These are phyloP conservation scores for Acacia acuminata DNA, from an alignment of 306 rosid species.

Conservation along the genomic window DNA sequence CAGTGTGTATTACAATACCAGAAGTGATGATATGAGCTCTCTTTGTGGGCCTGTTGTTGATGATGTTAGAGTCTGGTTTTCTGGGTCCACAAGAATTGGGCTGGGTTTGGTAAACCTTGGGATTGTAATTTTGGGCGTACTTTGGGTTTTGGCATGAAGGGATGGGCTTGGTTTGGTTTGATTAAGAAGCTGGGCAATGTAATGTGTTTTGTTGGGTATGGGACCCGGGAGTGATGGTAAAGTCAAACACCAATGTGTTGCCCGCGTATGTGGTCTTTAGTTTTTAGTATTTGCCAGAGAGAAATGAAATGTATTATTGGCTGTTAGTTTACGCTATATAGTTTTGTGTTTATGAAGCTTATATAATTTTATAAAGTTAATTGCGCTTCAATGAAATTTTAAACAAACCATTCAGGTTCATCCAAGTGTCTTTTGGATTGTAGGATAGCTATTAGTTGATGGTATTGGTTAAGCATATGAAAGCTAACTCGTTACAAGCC, in stretches of 20 bases:
- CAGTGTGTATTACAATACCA: conserved; percentile 87
- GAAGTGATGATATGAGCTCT: conserved; percentile 87
- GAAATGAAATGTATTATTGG: conserved; percentile 27
- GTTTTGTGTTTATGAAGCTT: background rate
- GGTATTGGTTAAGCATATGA: background rate
- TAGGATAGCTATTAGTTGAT: background rate
- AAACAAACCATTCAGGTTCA: background rate
- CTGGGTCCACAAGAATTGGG: conserved; percentile 45
- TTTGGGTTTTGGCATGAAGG: conserved; percentile 37
- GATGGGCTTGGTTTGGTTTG: conserved; percentile 34
- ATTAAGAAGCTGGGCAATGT: conserved; percentile 32
- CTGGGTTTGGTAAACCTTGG: conserved; percentile 42
- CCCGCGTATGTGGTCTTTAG: conserved; percentile 39
- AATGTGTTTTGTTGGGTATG: conserved; percentile 46
- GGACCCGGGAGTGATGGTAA: conserved; percentile 38
- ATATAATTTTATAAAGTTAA: background rate
- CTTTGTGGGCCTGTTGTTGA: conserved; percentile 97
- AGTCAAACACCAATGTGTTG: conserved; percentile 42
- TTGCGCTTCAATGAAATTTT: background rate
- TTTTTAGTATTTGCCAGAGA: conserved; percentile 35
- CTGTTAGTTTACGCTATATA: background rate
- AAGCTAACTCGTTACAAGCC: background rate
- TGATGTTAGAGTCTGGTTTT: conserved; percentile 86
- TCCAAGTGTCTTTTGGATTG: background rate
- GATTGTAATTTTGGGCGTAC: conserved; percentile 28